Conservation (phyloP, 129 eudicot species). For the Artemisia tridentata region DNA sequence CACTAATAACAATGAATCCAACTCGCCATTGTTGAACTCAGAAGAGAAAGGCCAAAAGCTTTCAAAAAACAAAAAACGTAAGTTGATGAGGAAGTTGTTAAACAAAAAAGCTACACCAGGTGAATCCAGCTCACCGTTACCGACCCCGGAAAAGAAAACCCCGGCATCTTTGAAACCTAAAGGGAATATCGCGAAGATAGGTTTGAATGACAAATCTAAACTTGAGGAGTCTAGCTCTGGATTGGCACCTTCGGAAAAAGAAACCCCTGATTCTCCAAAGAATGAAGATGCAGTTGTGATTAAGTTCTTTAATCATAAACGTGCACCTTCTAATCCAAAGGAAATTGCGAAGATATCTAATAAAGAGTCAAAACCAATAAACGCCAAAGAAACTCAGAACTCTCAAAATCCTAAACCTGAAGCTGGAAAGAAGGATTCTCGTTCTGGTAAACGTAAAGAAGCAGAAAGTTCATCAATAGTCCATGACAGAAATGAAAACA, state of each 20-base stretch:
- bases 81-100: conserved; percentile 32
- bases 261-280: not conserved
- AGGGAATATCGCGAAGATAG: conserved; percentile 34
- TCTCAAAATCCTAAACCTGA: conserved; percentile 24
- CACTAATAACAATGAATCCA: not conserved
- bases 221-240: conserved; percentile 19
- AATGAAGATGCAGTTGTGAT: conserved; percentile 18
- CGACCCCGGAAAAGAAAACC: conserved; percentile 18
- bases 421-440: conserved; percentile 8
- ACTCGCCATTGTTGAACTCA: conserved; percentile 13
- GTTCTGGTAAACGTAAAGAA: conserved; percentile 23
- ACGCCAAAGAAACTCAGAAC: conserved; percentile 17
- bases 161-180: conserved; percentile 33
- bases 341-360: conserved; percentile 20
- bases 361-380: conserved; percentile 25
- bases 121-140: conserved; percentile 17
- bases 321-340: conserved; percentile 18
- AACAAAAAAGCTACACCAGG: conserved; percentile 17
- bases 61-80: conserved; percentile 30
- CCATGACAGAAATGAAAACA: conserved; percentile 18
- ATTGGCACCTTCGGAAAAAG: conserved; percentile 24
- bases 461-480: conserved; percentile 8
- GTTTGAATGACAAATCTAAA: conserved; percentile 17
- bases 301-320: conserved; percentile 11
- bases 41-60: conserved; percentile 20